These are phyloP conservation scores for Serendipita vermifera DNA, from an alignment of 768 basidiomycete genomes.

Conservation along the genomic window DNA sequence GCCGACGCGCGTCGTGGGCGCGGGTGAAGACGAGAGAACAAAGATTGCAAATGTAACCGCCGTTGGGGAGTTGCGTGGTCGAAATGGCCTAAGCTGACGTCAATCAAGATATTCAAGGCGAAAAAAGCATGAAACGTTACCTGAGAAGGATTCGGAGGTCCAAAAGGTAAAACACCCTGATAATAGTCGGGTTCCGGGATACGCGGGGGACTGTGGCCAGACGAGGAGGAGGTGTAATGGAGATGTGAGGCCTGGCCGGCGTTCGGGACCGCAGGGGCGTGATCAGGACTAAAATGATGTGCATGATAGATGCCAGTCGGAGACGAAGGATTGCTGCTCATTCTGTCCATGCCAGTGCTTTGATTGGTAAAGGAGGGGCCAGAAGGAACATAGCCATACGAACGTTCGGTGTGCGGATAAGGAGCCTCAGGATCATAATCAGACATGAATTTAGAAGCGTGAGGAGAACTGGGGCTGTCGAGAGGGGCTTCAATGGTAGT, in stretches of 20 bases:
- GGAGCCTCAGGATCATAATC: neutral
- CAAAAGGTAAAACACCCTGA: neutral
- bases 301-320: neutral
- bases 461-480: neutral
- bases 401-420: neutral
- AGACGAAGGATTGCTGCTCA: neutral
- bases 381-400: neutral
- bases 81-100: neutral
- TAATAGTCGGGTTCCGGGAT: neutral
- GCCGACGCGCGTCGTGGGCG: constrained; percentile 74
- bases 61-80: constrained; percentile 29
- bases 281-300: neutral
- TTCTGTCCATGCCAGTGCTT: neutral
- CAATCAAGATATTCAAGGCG: neutral
- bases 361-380: neutral
- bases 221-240: neutral
- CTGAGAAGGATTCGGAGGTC: neutral
- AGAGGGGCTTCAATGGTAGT: too few species aligned
- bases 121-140: neutral
- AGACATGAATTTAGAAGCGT: neutral
- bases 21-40: constrained; percentile 76
- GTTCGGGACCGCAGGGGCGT: neutral
- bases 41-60: constrained; percentile 55
- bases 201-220: neutral
- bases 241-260: too few species aligned